A percentile compares a stretch with the other conserved stretches of the same genome.
These are phyloP conservation scores for Hypomyces rosellus DNA, from an alignment of 2,329 filamentous ascomycete genomes.

Conservation along the genomic window DNA sequence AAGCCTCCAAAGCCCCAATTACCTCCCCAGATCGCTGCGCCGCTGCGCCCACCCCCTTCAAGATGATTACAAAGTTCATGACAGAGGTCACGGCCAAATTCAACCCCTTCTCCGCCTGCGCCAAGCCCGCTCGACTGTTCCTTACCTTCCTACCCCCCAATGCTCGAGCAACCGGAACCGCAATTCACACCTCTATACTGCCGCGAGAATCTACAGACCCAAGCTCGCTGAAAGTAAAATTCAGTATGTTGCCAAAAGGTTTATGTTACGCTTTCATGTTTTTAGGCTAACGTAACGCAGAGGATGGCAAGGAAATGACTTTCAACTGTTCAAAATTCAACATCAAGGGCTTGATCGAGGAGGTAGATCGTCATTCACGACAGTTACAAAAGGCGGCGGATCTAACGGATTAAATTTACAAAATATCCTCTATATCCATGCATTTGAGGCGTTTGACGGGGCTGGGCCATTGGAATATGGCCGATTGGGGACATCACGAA, in stretches of 20 bases:
- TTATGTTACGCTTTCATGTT: background rate
- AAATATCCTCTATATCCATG: slow-evolving; percentile 16
- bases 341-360: slow-evolving; percentile 80
- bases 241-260: slow-evolving; percentile 55
- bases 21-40: background rate
- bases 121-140: slow-evolving; percentile 81
- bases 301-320: slow-evolving; percentile 87
- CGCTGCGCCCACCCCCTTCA: slow-evolving; percentile 19
- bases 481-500: slow-evolving; percentile 1
- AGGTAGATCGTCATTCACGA: slow-evolving; percentile 85
- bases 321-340: slow-evolving; percentile 75
- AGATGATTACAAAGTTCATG: slow-evolving; percentile 81
- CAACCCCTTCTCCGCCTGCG: slow-evolving; percentile 79
- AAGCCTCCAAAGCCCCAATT: background rate
- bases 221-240: slow-evolving; percentile 69
- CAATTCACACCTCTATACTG: slow-evolving; percentile 71
- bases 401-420: slow-evolving; percentile 44
- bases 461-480: slow-evolving; percentile 12
- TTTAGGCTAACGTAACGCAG: slow-evolving; percentile 40
- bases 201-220: slow-evolving; percentile 62
- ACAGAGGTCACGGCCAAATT: slow-evolving; percentile 81
- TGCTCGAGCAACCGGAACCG: slow-evolving; percentile 66
- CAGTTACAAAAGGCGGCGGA: slow-evolving; percentile 76
- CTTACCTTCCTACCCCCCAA: slow-evolving; percentile 77
- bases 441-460: slow-evolving; percentile 29